Conservation (phyloP, 2,329 filamentous ascomycete genomes). For the Ophiostoma himal-ulmi region DNA sequence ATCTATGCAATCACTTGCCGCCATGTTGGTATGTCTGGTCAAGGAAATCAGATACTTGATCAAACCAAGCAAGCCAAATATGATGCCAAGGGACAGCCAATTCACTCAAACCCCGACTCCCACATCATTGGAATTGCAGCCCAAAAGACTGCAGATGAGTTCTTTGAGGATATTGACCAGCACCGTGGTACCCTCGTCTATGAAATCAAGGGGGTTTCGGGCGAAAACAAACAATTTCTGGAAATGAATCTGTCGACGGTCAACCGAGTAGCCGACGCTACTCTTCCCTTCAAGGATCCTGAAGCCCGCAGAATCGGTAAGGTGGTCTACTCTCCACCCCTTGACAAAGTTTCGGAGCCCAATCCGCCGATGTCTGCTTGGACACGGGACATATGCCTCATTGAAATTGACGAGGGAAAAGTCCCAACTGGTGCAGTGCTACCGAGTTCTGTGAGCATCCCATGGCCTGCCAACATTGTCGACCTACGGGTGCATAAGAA, state of each 20-base stretch:
- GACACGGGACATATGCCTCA: neutral
- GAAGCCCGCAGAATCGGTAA: neutral
- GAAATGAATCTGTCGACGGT: neutral
- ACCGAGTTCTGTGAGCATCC: neutral
- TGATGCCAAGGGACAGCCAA: neutral
- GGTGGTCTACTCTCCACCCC: neutral
- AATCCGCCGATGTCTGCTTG: neutral
- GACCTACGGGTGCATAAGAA: neutral
- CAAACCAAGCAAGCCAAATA: neutral
- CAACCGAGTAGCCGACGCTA: neutral
- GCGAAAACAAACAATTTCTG: no score
- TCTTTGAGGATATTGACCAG: neutral
- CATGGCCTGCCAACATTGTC: neutral
- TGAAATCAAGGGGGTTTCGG: neutral
- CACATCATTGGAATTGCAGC: neutral
- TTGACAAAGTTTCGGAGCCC: neutral
- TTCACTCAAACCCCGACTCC: neutral
- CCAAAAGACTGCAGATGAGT: neutral
- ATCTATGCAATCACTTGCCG: neutral
- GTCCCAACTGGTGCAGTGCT: neutral
- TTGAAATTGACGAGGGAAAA: neutral
- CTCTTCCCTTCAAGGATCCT: neutral
- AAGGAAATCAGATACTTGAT: neutral
- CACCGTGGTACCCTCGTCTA: neutral
- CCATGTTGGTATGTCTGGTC: neutral